Evolutionary conservation across 1,139 yeast species (phyloP).

Genomic region (Candida pseudoviswanathii): DNA sequence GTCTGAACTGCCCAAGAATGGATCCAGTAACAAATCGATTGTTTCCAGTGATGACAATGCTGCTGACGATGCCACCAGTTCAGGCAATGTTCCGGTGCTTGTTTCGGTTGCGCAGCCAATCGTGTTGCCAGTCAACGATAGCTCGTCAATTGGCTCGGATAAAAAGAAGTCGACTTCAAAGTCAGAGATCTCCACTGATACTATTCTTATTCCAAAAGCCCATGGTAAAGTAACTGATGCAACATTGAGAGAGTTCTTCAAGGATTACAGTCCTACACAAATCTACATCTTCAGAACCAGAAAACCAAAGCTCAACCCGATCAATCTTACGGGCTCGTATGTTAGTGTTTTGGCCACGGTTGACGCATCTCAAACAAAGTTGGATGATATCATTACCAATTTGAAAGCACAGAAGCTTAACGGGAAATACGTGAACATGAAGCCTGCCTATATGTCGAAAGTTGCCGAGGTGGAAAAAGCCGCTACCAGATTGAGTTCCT

Average conservation of each 20-base stretch:
- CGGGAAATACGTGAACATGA: conserved; percentile 37
- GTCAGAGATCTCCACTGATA: conserved; percentile 38
- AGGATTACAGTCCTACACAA: conserved; percentile 48
- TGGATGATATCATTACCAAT: conserved; percentile 45
- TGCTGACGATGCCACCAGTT: background rate
- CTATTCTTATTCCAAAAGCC: conserved; percentile 54
- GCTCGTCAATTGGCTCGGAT: background rate
- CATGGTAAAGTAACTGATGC: conserved; percentile 41
- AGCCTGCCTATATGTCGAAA: conserved; percentile 43
- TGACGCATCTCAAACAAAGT: conserved; percentile 38
- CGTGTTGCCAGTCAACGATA: conserved; percentile 3
- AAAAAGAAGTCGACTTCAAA: background rate
- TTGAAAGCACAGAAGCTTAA: conserved; percentile 27
- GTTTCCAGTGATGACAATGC: background rate
- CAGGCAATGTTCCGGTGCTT: background rate
- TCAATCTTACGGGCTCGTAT: conserved; percentile 18
- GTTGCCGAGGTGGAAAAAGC: conserved; percentile 44
- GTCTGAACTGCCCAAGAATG: conserved; percentile 1
- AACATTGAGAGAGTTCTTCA: conserved; percentile 44
- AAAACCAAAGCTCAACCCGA: conserved; percentile 15
- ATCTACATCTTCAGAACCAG: conserved; percentile 46
- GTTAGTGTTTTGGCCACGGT: conserved; percentile 60
- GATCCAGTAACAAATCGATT: background rate
- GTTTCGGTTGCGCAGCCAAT: background rate
- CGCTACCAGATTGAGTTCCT: conserved; percentile 17